Percentiles rank a stretch among this genome's conserved stretches.
Conservation (phyloP, 2,329 filamentous ascomycete genomes). For the Cytospora paraplurivora region DNA sequence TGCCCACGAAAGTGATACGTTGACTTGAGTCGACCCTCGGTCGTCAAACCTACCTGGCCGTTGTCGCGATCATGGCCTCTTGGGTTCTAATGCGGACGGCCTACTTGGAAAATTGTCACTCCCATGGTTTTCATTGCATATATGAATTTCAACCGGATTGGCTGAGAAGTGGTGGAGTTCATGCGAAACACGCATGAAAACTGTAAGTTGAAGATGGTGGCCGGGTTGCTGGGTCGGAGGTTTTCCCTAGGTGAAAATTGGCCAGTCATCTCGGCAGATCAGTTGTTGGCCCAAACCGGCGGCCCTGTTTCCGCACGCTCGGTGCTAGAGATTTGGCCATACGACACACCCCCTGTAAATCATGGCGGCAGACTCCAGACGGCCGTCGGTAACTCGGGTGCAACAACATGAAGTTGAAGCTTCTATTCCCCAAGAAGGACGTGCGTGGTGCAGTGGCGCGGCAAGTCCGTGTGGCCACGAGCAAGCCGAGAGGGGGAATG, state of each 20-base stretch:
- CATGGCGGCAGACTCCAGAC: no score
- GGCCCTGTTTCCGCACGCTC: background rate
- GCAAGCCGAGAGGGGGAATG: background rate
- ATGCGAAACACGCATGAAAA: slow-evolving; percentile 7
- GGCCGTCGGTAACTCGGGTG: no score
- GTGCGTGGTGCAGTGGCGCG: background rate
- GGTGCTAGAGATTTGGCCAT: background rate
- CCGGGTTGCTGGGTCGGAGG: slow-evolving; percentile 6
- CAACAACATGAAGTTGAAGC: no score
- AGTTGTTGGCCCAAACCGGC: background rate
- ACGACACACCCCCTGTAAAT: no score
- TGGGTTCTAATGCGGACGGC: background rate
- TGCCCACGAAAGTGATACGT: background rate
- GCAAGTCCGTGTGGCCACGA: background rate
- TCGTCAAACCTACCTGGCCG: background rate
- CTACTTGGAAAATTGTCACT: background rate
- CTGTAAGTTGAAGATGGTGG: background rate
- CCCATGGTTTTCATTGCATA: background rate
- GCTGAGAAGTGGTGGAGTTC: background rate
- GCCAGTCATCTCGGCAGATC: slow-evolving; percentile 2
- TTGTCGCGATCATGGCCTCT: background rate
- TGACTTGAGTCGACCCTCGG: background rate
- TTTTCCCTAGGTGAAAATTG: background rate
- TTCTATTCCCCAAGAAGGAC: background rate
- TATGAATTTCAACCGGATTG: background rate